Evolutionary conservation across 495 filamentous ascomycete genomes (phyloP), one percentile per base, ranked within the genome.

Genomic region (Penicillium coprophilum): DNA sequence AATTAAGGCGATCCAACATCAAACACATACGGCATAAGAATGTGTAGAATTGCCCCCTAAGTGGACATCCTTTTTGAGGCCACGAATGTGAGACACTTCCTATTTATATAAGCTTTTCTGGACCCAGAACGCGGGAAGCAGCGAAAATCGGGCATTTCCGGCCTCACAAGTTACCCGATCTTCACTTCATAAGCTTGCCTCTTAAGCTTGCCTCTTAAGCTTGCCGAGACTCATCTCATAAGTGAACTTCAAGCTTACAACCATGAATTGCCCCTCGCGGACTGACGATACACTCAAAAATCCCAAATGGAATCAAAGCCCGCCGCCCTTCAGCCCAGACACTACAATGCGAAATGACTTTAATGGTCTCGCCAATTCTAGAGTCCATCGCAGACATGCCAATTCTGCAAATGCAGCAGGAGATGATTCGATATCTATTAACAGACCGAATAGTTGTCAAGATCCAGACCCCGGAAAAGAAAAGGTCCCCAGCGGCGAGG

Each of bases 181-280:
- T 31, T 41, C 20, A 39, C 17, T 56, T n/a, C n/a, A n/a, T n/a
- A n/a, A n/a, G n/a, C n/a, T n/a, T n/a, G n/a, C n/a, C n/a, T n/a
- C n/a, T n/a, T n/a, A n/a, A n/a, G n/a, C n/a, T n/a, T n/a, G n/a
- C n/a, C n/a, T n/a, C n/a, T n/a, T n/a, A n/a, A n/a, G n/a, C n/a
- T n/a, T n/a, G n/a, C 55, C 65, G 32, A 58, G 21, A 17, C 46
- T 50, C 48, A 57, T n/a, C n/a, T n/a, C n/a, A n/a, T n/a, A n/a
- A n/a, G n/a, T n/a, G n/a, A n/a, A n/a, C n/a, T n/a, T n/a, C n/a
- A 50, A 44, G 19, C 20, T 32, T 19, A 10, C 48, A 62, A 66
- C 53, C 62, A 87, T 87, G 84, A 87, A 86, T 61, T 82, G 83
- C 67, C 84, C 83, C 27, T 87, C 84, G 13, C 71, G 83, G 53